phyloP scores from a whole-genome alignment of 116 monocot genomes.

The Iris pallida region DNA sequence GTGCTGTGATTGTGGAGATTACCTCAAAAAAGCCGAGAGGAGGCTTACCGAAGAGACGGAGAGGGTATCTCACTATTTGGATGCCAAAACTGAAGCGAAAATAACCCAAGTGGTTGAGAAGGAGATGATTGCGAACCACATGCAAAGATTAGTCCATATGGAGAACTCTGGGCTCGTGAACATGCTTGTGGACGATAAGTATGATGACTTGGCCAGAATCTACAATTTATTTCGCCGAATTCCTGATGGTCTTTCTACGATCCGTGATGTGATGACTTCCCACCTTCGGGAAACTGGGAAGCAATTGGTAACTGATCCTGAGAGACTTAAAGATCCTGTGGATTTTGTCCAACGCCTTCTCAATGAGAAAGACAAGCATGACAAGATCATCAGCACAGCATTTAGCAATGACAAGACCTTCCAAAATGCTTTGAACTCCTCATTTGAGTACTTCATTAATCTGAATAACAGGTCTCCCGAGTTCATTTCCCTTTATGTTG shows the following conservation, averaged over 20 bases:
- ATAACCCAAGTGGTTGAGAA: conserved; percentile 83
- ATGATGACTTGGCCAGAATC: conserved; percentile 82
- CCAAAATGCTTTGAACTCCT: conserved; percentile 89
- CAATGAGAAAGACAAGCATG: conserved; percentile 84
- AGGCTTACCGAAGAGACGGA: conserved; percentile 92
- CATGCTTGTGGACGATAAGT: conserved; percentile 86
- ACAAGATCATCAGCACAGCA: conserved; percentile 66
- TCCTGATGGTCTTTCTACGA: conserved; percentile 63
- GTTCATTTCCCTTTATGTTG: conserved; percentile 84
- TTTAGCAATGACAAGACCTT: conserved; percentile 90
- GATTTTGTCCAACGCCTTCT: conserved; percentile 90
- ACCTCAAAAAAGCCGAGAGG: conserved; percentile 75
- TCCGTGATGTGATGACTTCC: conserved; percentile 79
- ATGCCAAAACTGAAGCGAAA: conserved; percentile 53
- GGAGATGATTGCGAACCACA: conserved; percentile 90
- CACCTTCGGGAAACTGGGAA: conserved; percentile 83
- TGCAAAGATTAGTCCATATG: conserved; percentile 94
- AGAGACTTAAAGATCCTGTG: conserved; percentile 81
- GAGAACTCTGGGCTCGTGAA: conserved; percentile 90
- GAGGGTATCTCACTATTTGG: conserved; percentile 80
- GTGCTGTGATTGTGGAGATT: conserved; percentile 81
- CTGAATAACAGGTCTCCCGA: conserved; percentile 86
- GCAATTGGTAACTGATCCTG: conserved; percentile 77
- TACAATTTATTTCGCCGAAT: conserved; percentile 78
- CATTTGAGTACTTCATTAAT: conserved; percentile 93